phyloP scores from a whole-genome alignment of 805 yeast genomes.

The Lipomyces mesembrius region DNA sequence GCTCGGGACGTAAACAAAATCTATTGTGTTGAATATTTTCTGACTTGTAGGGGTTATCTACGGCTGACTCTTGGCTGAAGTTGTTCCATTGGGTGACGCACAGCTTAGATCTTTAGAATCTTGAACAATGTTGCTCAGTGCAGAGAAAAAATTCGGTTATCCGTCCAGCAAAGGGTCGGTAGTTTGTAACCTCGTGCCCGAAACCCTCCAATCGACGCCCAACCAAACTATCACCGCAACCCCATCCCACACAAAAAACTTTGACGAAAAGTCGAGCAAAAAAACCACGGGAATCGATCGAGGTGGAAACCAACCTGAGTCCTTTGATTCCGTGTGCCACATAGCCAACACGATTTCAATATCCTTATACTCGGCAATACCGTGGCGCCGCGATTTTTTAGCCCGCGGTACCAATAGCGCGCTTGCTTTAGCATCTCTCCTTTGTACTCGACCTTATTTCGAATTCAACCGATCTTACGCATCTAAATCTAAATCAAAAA shows the following conservation, averaged over 20 bases:
- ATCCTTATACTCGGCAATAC: neutral
- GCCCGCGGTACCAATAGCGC: neutral
- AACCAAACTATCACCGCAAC: neutral
- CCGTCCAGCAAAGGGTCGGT: no score
- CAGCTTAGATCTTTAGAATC: no score
- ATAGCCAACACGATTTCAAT: neutral
- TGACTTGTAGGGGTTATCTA: no score
- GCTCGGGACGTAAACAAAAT: no score
- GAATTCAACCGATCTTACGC: constrained; percentile 21
- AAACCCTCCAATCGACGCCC: no score
- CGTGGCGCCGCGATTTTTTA: neutral
- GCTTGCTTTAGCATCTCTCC: neutral
- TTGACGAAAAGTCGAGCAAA: neutral
- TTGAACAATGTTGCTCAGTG: no score
- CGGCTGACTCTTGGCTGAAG: no score
- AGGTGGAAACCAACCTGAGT: neutral
- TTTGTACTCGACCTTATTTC: neutral
- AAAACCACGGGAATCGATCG: neutral
- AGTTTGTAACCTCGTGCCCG: no score
- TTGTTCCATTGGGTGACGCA: no score
- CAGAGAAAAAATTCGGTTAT: no score
- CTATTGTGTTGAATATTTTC: no score
- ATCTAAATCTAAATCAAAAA: constrained; percentile 28
- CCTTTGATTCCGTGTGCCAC: neutral
- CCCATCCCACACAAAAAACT: neutral